Evolutionary conservation across 495 filamentous ascomycete species (phyloP).

Genomic region (Melanomma pulvis-pyrius): DNA sequence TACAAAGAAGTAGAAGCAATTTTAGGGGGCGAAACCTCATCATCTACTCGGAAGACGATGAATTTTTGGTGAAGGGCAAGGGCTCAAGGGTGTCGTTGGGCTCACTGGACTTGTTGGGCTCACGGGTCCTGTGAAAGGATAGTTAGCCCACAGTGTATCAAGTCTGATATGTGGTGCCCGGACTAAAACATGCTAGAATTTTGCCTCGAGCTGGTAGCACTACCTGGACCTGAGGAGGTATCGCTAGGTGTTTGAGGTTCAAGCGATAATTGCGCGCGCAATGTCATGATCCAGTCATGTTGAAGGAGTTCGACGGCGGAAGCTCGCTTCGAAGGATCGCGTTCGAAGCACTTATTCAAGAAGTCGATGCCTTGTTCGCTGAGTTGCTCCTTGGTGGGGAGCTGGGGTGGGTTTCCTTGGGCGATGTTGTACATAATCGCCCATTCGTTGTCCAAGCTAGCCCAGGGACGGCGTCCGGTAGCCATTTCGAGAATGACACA

Average conservation of each 20-base stretch:
- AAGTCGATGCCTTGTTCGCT: constrained; percentile 86
- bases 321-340: constrained; percentile 76
- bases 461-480: constrained; percentile 92
- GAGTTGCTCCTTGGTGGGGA: constrained; percentile 81
- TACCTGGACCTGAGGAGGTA: constrained; percentile 27
- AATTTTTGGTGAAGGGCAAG: background rate
- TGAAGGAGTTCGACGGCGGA: constrained; percentile 89
- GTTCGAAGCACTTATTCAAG: constrained; percentile 80
- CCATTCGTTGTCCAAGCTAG: constrained; percentile 98
- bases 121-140: background rate
- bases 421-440: constrained; percentile 99
- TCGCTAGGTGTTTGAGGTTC: constrained; percentile 49
- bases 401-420: constrained; percentile 85
- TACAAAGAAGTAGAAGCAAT: constrained; percentile 19
- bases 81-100: background rate
- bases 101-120: background rate
- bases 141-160: background rate
- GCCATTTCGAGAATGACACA: constrained; percentile 98
- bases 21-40: constrained; percentile 14
- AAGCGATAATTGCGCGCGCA: constrained; percentile 62
- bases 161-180: background rate
- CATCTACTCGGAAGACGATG: background rate
- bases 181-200: constrained; percentile 31
- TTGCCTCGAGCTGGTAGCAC: constrained; percentile 25
- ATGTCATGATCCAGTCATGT: constrained; percentile 89